Evolutionary conservation across 768 basidiomycete genomes (phyloP), one percentile per base, ranked within the genome.

Genomic region (Mycena kentingensis): DNA sequence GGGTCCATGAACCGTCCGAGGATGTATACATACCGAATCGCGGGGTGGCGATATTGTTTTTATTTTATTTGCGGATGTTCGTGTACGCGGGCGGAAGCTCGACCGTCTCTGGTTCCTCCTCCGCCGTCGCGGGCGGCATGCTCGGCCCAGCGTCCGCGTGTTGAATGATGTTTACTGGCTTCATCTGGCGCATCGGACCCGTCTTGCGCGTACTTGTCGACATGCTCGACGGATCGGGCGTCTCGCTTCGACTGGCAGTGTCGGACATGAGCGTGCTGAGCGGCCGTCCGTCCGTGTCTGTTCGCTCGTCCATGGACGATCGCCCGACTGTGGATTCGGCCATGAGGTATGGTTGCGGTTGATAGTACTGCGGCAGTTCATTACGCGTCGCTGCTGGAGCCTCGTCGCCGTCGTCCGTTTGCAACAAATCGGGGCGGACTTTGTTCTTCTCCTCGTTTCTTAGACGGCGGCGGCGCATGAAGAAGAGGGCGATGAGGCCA

Each of bases 61-160:
- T 39, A 10, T 26, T 29, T 35, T 54, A 54, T 54, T 57, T 73
- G 52, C 70, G 67, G 43, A 91, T 74, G 54, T 87, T 80, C 24
- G 86, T 89, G 67, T 93, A 93, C 26, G 88, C 88, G 2, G 90
- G 90, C 13, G 90, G 90, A 43, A 93, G 76, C 67, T 93, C 90
- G 39, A 93, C 81, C 36, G 88, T 90, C 67, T 88, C 90, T 15
- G 80, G 65, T 57, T 82, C 79, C 16, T 72, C 76, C 7, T 69
- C 71, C 1, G 67, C 50, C 44, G 62, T 35, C 48, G 57, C 54
- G 15, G 51, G 35, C 3, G 63, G 53, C 29, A 66, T 68, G 51
- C 77, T 78, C 5, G 83, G 78, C 1, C 90, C 90, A 0, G 87
- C 90, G 64, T 93, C 90, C 57, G 91, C 88, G 60, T 93, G 90